Base-by-base conservation (phyloP, 75 land plant genomes). In the Azolla pinnata region DNA sequence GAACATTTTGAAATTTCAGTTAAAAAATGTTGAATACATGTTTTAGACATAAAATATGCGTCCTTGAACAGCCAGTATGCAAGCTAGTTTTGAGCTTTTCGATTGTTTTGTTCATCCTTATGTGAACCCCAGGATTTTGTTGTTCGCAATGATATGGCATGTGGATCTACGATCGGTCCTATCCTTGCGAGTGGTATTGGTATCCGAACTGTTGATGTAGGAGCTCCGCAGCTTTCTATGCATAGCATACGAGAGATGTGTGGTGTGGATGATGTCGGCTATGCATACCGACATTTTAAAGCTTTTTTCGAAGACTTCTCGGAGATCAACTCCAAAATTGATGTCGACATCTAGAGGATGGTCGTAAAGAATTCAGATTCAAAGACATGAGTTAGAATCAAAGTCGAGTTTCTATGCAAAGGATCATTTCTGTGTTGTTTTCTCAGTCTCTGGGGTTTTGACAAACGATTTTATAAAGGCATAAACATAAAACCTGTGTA, bases 201-300 rank as follows among this genome's bases (percentile, higher is more conserved):
- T 9, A 95, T 95, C 44, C 84, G 96, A 9, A 95, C 99, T 23
- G 96, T 95, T 0, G 99, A 95, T 69, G 90, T 95, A 0, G 99
- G 99, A 0, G 96, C 97, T 14, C 99, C 99, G 0, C 96, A 89
- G 50, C 61, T 95, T 32, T 95, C 99, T 12, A 95, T 95, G 99
- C 99, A 95, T 57, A 95, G 99, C 67, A 86, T 95, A 21, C 75
- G 99, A 44, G 99, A 95, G 62, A 95, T 95, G 97, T 89, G 99
- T 73, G 99, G 97, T 17, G 85, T 80, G 5, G 99, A 95, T 65
- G 99, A 95, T 61, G 87, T 86, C 27, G 61, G 54, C 38, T 72
- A 89, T 60, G 76, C 99, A 10, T 90, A 95, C 46, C 71, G 73
- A 59, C 99, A 89, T 62, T 83, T 95, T 74, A 95, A 86, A 59